phyloP scores from a whole-genome alignment of 164 flowering plant genomes.

The Brasenia schreberi region DNA sequence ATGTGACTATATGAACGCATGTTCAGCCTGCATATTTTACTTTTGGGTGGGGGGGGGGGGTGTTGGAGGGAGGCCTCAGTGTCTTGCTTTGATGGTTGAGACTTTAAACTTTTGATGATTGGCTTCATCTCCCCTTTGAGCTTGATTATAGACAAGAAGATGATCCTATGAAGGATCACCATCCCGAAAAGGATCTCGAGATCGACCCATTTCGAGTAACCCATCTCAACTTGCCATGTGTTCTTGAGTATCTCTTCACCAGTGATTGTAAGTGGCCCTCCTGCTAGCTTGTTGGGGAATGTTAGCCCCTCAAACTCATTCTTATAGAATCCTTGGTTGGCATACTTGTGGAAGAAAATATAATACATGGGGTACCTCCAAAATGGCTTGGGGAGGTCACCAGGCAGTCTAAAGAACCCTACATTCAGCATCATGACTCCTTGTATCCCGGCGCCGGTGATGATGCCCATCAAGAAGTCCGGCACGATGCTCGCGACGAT shows the following conservation, averaged over 20 bases:
- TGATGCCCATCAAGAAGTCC: conserved; percentile 45
- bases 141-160: conserved; percentile 33
- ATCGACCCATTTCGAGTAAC: conserved; percentile 43
- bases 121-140: conserved; percentile 23
- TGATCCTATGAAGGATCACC: conserved; percentile 26
- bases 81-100: conserved; percentile 3
- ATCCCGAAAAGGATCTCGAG: conserved; percentile 34
- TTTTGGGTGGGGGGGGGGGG: too few species aligned
- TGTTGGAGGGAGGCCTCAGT: background rate
- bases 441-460: conserved; percentile 52
- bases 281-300: conserved; percentile 11
- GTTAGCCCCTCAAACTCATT: conserved; percentile 31
- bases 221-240: conserved; percentile 33
- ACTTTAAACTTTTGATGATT: conserved; percentile 8
- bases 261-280: conserved; percentile 10
- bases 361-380: conserved; percentile 56
- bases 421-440: conserved; percentile 36
- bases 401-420: conserved; percentile 40
- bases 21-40: too few species aligned
- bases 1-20: too few species aligned
- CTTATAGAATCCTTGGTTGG: conserved; percentile 33
- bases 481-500: conserved; percentile 50
- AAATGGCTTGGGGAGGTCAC: conserved; percentile 39
- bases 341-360: conserved; percentile 36
- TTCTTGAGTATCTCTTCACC: conserved; percentile 24